These are phyloP conservation scores for Stenocarpella maydis DNA, from an alignment of 2,329 filamentous ascomycete species.

Conservation along the genomic window DNA sequence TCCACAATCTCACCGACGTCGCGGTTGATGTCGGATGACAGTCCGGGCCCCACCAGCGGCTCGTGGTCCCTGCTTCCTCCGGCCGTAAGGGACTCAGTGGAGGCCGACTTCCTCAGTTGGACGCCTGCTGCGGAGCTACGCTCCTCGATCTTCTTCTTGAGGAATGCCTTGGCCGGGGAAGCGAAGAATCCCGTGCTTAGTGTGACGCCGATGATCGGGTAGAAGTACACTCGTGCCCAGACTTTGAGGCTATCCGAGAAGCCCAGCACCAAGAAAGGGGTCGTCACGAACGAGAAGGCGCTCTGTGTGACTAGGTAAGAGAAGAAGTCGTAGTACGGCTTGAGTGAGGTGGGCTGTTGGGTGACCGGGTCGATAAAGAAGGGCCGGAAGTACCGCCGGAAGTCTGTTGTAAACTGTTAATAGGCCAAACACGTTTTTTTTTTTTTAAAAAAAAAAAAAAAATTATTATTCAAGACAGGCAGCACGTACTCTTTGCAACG, in stretches of 20 bases:
- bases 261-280: slow-evolving; percentile 85
- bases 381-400: slow-evolving; percentile 86
- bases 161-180: slow-evolving; percentile 73
- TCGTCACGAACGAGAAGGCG: slow-evolving; percentile 82
- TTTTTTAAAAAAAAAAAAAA: too few relatives aligned
- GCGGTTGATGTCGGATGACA: slow-evolving; percentile 77
- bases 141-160: slow-evolving; percentile 67
- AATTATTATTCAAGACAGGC: neutral
- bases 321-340: slow-evolving; percentile 85
- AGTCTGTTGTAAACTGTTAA: slow-evolving; percentile 64
- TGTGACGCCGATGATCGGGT: slow-evolving; percentile 74
- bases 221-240: slow-evolving; percentile 92
- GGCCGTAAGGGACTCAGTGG: slow-evolving; percentile 62
- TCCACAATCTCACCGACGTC: slow-evolving; percentile 81
- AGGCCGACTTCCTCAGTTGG: slow-evolving; percentile 47
- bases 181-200: slow-evolving; percentile 78
- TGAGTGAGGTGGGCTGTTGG: slow-evolving; percentile 71
- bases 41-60: slow-evolving; percentile 80
- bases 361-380: slow-evolving; percentile 89
- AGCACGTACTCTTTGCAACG: slow-evolving; percentile 83
- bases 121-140: slow-evolving; percentile 58
- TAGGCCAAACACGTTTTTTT: too few relatives aligned
- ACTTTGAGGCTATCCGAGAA: slow-evolving; percentile 75
- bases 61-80: slow-evolving; percentile 50
- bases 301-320: slow-evolving; percentile 80